Base-by-base conservation (phyloP, 108 stramenopile genomes). In the Nannochloropsis salina region DNA sequence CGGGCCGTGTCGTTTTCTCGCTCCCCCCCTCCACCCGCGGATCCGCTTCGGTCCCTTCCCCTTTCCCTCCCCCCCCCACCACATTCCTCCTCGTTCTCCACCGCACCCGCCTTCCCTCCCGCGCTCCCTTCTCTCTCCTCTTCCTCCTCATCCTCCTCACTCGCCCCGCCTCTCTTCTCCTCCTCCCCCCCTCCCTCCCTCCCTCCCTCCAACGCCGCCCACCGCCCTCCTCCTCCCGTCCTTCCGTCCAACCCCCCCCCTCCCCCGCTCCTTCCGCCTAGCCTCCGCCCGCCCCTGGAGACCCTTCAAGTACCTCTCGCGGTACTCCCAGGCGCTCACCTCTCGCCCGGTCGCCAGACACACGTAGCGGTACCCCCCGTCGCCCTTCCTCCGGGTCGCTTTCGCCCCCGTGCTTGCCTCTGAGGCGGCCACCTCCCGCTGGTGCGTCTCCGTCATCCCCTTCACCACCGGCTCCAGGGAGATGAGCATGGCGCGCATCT, bases 391-490 rank as follows among this genome's bases (percentile, higher is more conserved):
- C 61, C 61, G 15, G 20, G 20, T 74, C 61, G 61, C 61, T n/a
- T n/a, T 74, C 61, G 61, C 61, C 61, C 61, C 61, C 61, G 61
- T 74, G 2, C 61, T 74, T n/a, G 61, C 61, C 61, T 74, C 61
- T 2, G 61, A 74, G 20, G 61, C 61, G 2, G 2, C 20, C 15
- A 74, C n/a, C 1, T 74, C 61, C 2, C 20, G 20, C n/a, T 74
- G 61, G 5, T 74, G 61, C 61, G n/a, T n/a, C n/a, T 74, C 61
- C 15, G 2, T 74, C 61, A 74, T 74, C 1, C 61, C 61, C 61
- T 74, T 74, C n/a, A 74, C n/a, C 2, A 74, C n/a, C 3, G 61
- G 61, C 61, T 74, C 61, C 20, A 74, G 61, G 2, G 20, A 20
- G 15, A 74, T 20, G 1, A 74, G 20, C 61, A 74, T 74, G 2